These are phyloP conservation scores for Phytopythium delawarense DNA, from an alignment of 352 stramenopile species.

Conservation along the genomic window DNA sequence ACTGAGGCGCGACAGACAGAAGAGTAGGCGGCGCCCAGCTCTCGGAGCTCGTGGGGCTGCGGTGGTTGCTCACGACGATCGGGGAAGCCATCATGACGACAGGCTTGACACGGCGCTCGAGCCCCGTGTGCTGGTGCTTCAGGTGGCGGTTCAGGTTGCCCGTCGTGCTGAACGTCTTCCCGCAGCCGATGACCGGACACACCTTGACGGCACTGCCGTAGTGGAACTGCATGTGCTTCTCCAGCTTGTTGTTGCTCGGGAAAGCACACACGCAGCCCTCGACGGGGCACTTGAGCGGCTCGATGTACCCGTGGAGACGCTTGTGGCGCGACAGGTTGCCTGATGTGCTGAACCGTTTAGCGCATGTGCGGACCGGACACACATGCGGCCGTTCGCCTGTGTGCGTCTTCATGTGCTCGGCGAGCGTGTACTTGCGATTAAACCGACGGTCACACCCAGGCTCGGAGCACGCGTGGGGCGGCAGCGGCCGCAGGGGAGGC, in stretches of 20 bases:
- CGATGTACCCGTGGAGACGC: constrained; percentile 24
- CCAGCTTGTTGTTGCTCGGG: constrained; percentile 19
- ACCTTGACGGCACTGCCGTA: constrained; percentile 29
- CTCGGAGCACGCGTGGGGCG: constrained; percentile 21
- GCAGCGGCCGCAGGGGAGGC: not conserved
- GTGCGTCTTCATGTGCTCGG: constrained; percentile 33
- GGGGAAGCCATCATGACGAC: not conserved
- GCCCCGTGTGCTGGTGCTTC: constrained; percentile 15
- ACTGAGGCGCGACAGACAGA: constrained; percentile 10
- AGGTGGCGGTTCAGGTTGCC: constrained; percentile 42
- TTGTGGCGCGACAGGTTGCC: constrained; percentile 40
- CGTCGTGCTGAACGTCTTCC: constrained; percentile 51
- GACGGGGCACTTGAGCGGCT: constrained; percentile 17
- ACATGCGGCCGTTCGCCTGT: constrained; percentile 26
- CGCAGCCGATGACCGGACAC: constrained; percentile 26
- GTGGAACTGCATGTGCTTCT: constrained; percentile 34
- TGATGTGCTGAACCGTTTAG: constrained; percentile 39
- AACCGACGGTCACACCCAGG: constrained; percentile 16
- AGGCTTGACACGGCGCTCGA: constrained; percentile 1
- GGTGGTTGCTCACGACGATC: constrained; percentile 15
- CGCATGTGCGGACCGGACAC: constrained; percentile 22
- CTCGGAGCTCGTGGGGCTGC: constrained; percentile 25
- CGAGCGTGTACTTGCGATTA: constrained; percentile 31
- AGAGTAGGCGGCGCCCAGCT: constrained; percentile 14
- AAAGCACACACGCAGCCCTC: constrained; percentile 17